A percentile compares a stretch with the other conserved stretches of the same genome.
Evolutionary conservation across 2,329 filamentous ascomycete species (phyloP).

Genomic region (Diaporthe sp.): DNA sequence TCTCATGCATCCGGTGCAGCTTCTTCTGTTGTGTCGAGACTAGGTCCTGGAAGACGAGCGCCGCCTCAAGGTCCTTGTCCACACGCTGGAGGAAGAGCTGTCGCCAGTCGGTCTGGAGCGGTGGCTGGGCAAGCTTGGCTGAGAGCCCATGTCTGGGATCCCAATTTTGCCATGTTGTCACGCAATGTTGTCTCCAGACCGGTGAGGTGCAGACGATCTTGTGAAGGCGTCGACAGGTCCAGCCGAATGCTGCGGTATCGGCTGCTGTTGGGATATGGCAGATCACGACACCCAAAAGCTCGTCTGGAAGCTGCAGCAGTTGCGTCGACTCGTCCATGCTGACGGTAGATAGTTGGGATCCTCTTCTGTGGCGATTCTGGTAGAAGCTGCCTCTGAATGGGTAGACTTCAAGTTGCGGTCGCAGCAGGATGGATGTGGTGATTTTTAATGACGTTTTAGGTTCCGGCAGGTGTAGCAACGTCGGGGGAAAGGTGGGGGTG

Average conservation of each 20-base stretch:
- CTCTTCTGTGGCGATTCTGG: neutral
- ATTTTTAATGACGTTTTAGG: conserved; percentile 4
- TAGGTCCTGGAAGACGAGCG: conserved; percentile 62
- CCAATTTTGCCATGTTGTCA: conserved; percentile 68
- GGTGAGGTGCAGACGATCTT: conserved; percentile 66
- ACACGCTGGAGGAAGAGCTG: conserved; percentile 57
- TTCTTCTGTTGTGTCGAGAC: conserved; percentile 67
- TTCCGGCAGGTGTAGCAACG: no score
- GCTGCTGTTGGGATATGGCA: conserved; percentile 49
- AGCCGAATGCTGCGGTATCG: conserved; percentile 58
- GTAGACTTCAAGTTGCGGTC: neutral
- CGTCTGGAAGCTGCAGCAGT: conserved; percentile 64
- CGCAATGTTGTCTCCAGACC: conserved; percentile 73
- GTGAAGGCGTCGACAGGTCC: conserved; percentile 63
- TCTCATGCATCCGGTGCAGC: conserved; percentile 66
- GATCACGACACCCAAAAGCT: conserved; percentile 73
- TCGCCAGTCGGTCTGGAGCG: conserved; percentile 68
- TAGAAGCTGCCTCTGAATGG: neutral
- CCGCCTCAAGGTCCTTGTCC: conserved; percentile 53
- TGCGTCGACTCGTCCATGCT: neutral
- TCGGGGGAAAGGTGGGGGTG: neutral
- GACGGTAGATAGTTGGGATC: neutral
- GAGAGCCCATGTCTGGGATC: conserved; percentile 59
- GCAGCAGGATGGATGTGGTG: neutral
- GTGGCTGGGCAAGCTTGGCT: conserved; percentile 54